phyloP scores from a whole-genome alignment of 257 asterid species.

The Solanum medicagineum region DNA sequence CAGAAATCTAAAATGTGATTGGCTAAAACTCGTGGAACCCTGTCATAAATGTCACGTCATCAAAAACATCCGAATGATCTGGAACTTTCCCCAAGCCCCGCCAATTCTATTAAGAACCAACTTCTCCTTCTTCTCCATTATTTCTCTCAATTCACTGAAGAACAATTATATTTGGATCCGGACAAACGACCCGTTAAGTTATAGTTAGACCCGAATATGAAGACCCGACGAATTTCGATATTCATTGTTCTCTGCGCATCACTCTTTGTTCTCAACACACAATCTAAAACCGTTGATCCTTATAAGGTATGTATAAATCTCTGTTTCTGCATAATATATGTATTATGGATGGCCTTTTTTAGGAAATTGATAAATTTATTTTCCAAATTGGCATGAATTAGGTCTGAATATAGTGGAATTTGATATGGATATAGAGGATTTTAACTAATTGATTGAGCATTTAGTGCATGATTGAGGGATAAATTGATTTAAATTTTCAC shows the following conservation, averaged over 20 bases:
- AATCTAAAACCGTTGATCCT: background rate
- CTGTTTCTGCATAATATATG: background rate
- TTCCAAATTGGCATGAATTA: background rate
- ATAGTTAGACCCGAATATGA: background rate
- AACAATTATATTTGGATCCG: background rate
- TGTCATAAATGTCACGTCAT: constrained; percentile 22
- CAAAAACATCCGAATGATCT: constrained; percentile 16
- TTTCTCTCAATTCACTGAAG: background rate
- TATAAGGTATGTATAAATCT: background rate
- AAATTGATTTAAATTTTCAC: background rate
- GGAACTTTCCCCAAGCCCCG: constrained; percentile 9
- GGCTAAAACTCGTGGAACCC: constrained; percentile 2
- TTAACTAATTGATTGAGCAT: too few species aligned
- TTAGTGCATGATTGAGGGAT: background rate
- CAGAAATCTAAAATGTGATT: background rate
- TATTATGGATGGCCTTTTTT: background rate
- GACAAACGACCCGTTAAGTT: background rate
- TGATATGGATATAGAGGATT: background rate
- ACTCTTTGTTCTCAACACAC: background rate
- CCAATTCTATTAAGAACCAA: constrained; percentile 10
- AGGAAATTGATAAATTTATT: background rate
- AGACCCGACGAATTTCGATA: constrained; percentile 4
- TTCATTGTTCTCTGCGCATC: constrained; percentile 16
- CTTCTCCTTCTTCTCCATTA: background rate
- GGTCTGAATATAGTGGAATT: background rate